Evolutionary conservation across 495 filamentous ascomycete genomes (phyloP).

Genomic region (Cercophora sp.): DNA sequence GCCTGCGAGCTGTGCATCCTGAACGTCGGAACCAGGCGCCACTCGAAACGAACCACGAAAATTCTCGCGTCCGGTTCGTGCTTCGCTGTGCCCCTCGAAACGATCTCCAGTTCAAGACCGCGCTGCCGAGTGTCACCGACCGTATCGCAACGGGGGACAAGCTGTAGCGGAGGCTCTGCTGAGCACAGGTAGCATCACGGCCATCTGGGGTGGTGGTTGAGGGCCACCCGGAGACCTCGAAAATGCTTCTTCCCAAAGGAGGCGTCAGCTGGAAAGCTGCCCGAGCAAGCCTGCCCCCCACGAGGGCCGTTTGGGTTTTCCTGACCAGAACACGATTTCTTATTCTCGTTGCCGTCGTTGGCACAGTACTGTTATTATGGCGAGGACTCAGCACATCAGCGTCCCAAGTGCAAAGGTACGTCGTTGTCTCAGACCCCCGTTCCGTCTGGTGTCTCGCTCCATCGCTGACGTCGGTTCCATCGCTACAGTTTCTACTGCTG

Average conservation of each 20-base stretch:
- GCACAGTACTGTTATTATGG: slow-evolving; percentile 82
- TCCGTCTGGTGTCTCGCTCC: not conserved
- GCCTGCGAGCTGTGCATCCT: not conserved
- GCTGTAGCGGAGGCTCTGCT: slow-evolving; percentile 7
- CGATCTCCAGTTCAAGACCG: not conserved
- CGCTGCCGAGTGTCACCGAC: slow-evolving; percentile 8
- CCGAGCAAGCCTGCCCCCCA: slow-evolving; percentile 73
- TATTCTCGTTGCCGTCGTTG: slow-evolving; percentile 65
- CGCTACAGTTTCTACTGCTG: slow-evolving; percentile 89
- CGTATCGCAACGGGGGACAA: slow-evolving; percentile 8
- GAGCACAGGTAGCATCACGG: slow-evolving; percentile 9
- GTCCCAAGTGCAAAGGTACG: slow-evolving; percentile 87
- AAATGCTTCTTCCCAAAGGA: slow-evolving; percentile 74
- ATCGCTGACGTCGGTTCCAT: slow-evolving; percentile 7
- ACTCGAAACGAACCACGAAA: no score
- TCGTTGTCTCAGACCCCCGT: not conserved
- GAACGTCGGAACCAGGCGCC: not conserved
- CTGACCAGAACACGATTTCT: slow-evolving; percentile 77
- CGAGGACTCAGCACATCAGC: slow-evolving; percentile 77
- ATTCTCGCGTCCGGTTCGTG: slow-evolving; percentile 14
- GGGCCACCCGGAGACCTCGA: slow-evolving; percentile 31
- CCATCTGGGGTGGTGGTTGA: slow-evolving; percentile 30
- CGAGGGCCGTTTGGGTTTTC: slow-evolving; percentile 71
- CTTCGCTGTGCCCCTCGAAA: slow-evolving; percentile 4
- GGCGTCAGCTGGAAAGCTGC: slow-evolving; percentile 92